phyloP scores from a whole-genome alignment of 352 stramenopile genomes.

The Globisporangium paroecandrum region DNA sequence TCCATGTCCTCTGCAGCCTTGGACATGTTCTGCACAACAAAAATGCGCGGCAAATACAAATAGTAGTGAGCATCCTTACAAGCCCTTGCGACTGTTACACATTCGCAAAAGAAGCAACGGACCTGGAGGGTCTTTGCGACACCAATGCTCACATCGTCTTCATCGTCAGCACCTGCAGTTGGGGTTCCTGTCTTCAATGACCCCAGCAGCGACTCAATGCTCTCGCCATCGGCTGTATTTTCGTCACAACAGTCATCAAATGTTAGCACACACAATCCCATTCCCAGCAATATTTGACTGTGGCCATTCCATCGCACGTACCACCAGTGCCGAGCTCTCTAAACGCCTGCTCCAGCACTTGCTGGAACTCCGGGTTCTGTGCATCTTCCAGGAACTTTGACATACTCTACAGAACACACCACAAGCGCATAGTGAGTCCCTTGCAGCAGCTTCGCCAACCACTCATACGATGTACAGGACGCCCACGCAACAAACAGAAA shows the following conservation, averaged over 20 bases:
- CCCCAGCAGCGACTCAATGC: conserved; percentile 71
- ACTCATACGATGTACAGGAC: not conserved
- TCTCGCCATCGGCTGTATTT: conserved; percentile 43
- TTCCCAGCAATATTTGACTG: not conserved
- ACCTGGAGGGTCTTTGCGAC: conserved; percentile 86
- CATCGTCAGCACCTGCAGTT: conserved; percentile 26
- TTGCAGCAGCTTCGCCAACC: not conserved
- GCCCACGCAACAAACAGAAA: not conserved
- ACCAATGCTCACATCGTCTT: conserved; percentile 74
- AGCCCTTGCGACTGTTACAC: not conserved
- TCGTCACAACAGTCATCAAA: not conserved
- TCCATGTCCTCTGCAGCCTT: conserved; percentile 87
- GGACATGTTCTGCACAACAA: conserved; percentile 73
- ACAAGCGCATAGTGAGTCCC: not conserved
- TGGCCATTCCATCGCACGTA: conserved; percentile 19
- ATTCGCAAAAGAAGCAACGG: conserved; percentile 5
- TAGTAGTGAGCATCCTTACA: not conserved
- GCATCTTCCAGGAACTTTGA: conserved; percentile 82
- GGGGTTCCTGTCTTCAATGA: conserved; percentile 34
- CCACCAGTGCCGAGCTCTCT: conserved; percentile 72
- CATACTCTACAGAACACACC: conserved; percentile 56
- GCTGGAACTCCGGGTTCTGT: conserved; percentile 85
- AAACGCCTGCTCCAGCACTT: conserved; percentile 84
- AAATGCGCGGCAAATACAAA: not conserved
- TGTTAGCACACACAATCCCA: conserved; percentile 9